Evolutionary conservation across 352 stramenopile species (phyloP), one percentile per base, ranked within the genome.

Genomic region (Globisporangium sylvaticum): DNA sequence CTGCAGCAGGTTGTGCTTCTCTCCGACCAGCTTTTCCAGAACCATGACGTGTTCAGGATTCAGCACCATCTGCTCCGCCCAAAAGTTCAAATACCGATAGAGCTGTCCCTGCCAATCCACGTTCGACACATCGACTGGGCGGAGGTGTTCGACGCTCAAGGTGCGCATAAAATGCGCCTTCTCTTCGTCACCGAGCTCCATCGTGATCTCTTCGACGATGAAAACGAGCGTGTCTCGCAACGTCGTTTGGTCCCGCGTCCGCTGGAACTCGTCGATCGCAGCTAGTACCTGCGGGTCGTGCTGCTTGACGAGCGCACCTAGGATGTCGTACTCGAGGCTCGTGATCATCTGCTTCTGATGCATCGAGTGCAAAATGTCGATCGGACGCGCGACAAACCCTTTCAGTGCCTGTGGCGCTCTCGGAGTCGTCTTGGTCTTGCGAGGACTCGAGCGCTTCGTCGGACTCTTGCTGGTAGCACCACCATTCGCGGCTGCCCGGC

Each of bases 191-290:
- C 79, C 79, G 2, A 89, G 57, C 61, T 89, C 83, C 53, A 76
- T 68, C 29, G 81, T 90, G 50, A 91, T 87, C 53, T 91, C 80
- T 32, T 84, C 80, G 15, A 90, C 83, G 15, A 90, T 79, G 8
- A 48, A 32, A 8, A 91, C 83, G 0, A 90, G 66, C 7, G 81
- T 73, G 24, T 89, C 70, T 54, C 76, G 75, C n/a, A 90, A 67
- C 7, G 62, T 46, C 22, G 48, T 12, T 2, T 81, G 63, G 24
- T 83, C 60, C 0, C 71, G 72, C 4, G 66, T 66, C n/a, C 70
- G 66, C 24, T 92, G 70, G 61, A 79, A 92, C 42, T 74, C 69
- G 3, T 62, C 58, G 1, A 92, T 42, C 7, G 75, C 63, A 20
- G 71, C 59, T 5, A 90, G 66, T 34, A 90, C 77, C 57, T 88